Base-by-base conservation (phyloP, 139 green algal genomes). In the Chlamydomonas applanata region DNA sequence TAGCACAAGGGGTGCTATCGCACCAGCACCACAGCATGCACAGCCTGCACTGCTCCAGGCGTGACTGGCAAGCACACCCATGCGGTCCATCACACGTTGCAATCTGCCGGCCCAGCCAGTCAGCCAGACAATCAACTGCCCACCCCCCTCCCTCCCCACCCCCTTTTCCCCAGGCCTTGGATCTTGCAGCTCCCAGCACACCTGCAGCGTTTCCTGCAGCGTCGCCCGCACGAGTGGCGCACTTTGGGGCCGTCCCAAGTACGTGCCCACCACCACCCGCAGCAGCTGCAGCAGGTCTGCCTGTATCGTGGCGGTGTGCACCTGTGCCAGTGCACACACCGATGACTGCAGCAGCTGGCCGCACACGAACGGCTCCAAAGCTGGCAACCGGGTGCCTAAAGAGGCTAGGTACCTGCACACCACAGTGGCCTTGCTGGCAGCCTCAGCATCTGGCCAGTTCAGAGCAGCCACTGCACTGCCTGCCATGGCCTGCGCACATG, bases 401-500 rank as follows among this genome's bases (percentile, higher is more conserved):
- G 2, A 13, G 22, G 73, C 54, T 49, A 82, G 70, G 61, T 45
- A 89, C 76, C 79, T 84, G 84, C 88, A 91, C 65, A 91, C 80
- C 2, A n/a, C 49, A 0, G 79, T 72, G 0, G 81, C 82, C 36
- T 86, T 86, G 71, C 44, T 59, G 0, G 85, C 86, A 17, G 74
- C 59, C 3, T 92, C 80, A 1, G 79, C 80, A 75, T 97, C 92
- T 2, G 86, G 91, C 88, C 89, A 94, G 67, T 73, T 82, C 69
- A 96, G 81, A 14, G 84, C 92, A 4, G 65, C 30, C 4, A 93
- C 81, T 1, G 83, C 89, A 1, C 81, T 85, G 7, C 62, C 70
- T 34, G 90, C 74, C 0, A 79, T 76, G 1, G 81, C 75, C 36
- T 89, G 80, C 7, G 83, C 90, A 49, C 32, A 22, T 5, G 20